phyloP scores from a whole-genome alignment of 2,329 filamentous ascomycete genomes.

The Fusarium compactum region DNA sequence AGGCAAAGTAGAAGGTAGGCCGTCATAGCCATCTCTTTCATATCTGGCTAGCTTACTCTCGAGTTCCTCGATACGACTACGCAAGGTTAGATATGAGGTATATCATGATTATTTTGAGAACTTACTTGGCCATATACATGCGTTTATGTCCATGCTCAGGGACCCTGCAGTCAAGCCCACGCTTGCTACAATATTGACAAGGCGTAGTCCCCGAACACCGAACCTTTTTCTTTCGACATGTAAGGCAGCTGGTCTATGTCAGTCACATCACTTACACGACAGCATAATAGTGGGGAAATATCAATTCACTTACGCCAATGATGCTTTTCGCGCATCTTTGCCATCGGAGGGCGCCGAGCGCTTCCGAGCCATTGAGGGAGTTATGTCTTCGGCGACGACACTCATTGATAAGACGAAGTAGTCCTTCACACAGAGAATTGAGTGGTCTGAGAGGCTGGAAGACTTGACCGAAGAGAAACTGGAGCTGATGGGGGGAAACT shows the following conservation, averaged over 20 bases:
- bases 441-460: constrained; percentile 17
- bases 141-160: constrained; percentile 47
- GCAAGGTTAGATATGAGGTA: not conserved
- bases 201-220: constrained; percentile 46
- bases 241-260: constrained; percentile 38
- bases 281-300: constrained; percentile 29
- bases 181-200: constrained; percentile 46
- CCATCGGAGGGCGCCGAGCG: constrained; percentile 37
- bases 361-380: constrained; percentile 42
- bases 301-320: constrained; percentile 42
- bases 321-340: constrained; percentile 45
- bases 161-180: constrained; percentile 44
- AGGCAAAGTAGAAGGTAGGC: constrained; percentile 18
- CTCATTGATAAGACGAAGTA: constrained; percentile 19
- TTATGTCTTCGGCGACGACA: constrained; percentile 23
- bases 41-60: constrained; percentile 45
- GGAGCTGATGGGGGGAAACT: constrained; percentile 12
- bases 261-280: not conserved
- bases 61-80: constrained; percentile 45
- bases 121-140: constrained; percentile 46
- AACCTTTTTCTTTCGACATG: constrained; percentile 47
- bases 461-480: constrained; percentile 22
- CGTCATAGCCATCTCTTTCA: constrained; percentile 40
- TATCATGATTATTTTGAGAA: not conserved
- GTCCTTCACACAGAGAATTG: not conserved